phyloP scores from a whole-genome alignment of 192 early-diverging fungal species.

The Linnemannia exigua region DNA sequence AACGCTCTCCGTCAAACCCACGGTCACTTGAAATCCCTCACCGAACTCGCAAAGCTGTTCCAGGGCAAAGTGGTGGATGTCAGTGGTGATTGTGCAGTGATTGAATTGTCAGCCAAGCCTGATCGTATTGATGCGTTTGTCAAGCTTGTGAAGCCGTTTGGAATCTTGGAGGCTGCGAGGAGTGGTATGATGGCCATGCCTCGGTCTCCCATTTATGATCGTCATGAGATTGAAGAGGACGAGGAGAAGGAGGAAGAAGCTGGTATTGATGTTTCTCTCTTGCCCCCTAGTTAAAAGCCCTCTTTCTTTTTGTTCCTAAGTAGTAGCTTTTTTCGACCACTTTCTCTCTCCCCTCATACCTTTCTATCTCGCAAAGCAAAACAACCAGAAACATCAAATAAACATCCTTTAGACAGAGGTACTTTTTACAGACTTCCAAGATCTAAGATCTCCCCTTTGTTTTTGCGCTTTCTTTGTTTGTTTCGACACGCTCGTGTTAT shows the following conservation, averaged over 20 bases:
- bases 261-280: constrained; percentile 89
- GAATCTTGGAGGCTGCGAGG: constrained; percentile 94
- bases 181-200: constrained; percentile 99
- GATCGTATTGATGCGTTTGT: constrained; percentile 92
- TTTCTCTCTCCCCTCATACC: too few species aligned
- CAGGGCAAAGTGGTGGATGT: constrained; percentile 92
- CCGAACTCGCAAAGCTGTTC: constrained; percentile 88
- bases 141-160: constrained; percentile 94
- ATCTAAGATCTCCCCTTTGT: too few species aligned
- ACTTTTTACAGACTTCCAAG: too few species aligned
- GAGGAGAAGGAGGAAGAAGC: constrained; percentile 69
- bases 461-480: too few species aligned
- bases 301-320: neutral
- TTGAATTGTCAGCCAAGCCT: constrained; percentile 92
- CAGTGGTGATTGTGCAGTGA: constrained; percentile 82
- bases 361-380: too few species aligned
- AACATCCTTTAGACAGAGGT: too few species aligned
- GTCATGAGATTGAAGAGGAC: constrained; percentile 77
- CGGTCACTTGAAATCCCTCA: constrained; percentile 82
- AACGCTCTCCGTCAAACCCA: constrained; percentile 65
- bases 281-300: constrained; percentile 88
- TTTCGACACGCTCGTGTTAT: too few species aligned
- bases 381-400: too few species aligned
- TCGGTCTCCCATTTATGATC: constrained; percentile 85
- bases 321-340: neutral